These are phyloP conservation scores for Daldinia childiae DNA, from an alignment of 495 filamentous ascomycete species.

Conservation along the genomic window DNA sequence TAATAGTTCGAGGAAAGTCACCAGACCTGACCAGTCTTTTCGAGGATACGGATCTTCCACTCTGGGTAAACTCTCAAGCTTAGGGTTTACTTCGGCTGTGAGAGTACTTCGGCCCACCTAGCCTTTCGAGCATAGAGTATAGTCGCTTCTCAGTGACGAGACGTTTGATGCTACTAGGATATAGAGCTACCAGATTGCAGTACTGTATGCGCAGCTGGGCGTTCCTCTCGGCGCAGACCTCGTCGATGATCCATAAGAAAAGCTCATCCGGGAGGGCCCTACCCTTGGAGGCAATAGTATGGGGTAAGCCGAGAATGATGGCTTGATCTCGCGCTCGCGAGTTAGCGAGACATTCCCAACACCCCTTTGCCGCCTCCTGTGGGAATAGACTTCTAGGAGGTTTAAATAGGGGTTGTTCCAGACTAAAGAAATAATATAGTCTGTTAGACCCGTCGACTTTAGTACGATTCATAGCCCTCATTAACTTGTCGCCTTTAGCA, in stretches of 20 bases:
- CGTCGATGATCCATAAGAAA: conserved; percentile 76
- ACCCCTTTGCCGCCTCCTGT: conserved; percentile 40
- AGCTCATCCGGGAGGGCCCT: conserved; percentile 72
- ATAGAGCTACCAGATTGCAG: conserved; percentile 55
- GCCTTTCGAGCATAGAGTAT: conserved; percentile 49
- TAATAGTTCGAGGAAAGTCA: conserved; percentile 49
- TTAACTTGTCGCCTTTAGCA: conserved; percentile 64
- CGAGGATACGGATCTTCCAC: conserved; percentile 45
- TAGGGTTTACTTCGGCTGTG: conserved; percentile 31
- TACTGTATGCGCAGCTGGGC: conserved; percentile 73
- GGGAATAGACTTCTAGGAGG: conserved; percentile 48
- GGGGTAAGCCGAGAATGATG: conserved; percentile 74
- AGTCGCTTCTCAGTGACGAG: conserved; percentile 51
- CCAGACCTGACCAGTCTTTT: conserved; percentile 49
- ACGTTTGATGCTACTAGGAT: conserved; percentile 50
- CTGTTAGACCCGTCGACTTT: conserved; percentile 70
- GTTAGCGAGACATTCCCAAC: conserved; percentile 56
- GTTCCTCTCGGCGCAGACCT: conserved; percentile 68
- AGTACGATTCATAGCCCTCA: conserved; percentile 77
- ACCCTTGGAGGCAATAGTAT: conserved; percentile 63
- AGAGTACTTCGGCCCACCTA: conserved; percentile 53
- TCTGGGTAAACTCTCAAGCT: conserved; percentile 26
- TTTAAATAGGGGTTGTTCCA: conserved; percentile 33
- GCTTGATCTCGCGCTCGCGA: conserved; percentile 65
- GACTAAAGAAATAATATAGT: conserved; percentile 74